Evolutionary conservation across 2,329 filamentous ascomycete genomes (phyloP).

Genomic region (Neoarthrinium moseri): DNA sequence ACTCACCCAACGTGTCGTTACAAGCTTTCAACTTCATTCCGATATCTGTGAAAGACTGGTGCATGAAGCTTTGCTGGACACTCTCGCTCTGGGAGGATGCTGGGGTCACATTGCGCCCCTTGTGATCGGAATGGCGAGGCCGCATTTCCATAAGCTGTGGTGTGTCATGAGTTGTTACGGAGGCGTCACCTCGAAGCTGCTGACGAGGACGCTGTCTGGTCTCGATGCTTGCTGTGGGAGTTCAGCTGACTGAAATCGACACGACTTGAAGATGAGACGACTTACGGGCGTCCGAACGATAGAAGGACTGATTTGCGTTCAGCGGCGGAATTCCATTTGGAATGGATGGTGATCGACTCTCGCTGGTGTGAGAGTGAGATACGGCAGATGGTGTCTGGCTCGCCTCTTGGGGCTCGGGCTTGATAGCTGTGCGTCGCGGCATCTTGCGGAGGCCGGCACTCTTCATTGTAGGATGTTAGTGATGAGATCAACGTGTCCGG

Average conservation of each 20-base stretch:
- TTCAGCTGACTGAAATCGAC: not conserved
- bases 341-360: not conserved
- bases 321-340: constrained; percentile 1
- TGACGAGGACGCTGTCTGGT: constrained; percentile 4
- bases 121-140: not conserved
- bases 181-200: not conserved
- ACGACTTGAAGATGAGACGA: not conserved
- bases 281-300: constrained; percentile 12
- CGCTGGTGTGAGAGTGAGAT: not conserved
- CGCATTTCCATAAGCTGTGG: constrained; percentile 8
- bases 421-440: constrained; percentile 4
- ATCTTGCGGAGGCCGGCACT: constrained; percentile 1
- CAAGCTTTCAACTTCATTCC: constrained; percentile 63
- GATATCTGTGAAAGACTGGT: constrained; percentile 49
- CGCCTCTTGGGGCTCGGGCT: constrained; percentile 1
- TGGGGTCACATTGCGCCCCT: not conserved
- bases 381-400: not conserved
- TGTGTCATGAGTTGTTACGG: constrained; percentile 5
- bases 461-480: too few species aligned
- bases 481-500: too few species aligned
- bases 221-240: constrained; percentile 6
- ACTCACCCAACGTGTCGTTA: constrained; percentile 64
- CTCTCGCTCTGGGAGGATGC: constrained; percentile 22
- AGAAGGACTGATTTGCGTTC: constrained; percentile 1
- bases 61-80: constrained; percentile 30